Evolutionary conservation across 345 rosid genomes (phyloP).

Genomic region (Pugionium dolabratum): DNA sequence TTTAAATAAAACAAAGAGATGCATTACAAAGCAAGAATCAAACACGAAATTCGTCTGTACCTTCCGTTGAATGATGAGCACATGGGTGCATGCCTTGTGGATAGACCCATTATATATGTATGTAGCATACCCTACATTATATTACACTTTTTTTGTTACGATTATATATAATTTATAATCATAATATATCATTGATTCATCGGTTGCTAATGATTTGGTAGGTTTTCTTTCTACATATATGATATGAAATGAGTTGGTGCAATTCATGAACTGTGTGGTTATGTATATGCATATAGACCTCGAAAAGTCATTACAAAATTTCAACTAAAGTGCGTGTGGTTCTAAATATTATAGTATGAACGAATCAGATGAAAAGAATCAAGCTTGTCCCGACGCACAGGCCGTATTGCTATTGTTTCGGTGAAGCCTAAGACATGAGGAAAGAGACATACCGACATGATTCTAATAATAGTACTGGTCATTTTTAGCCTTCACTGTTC

Average conservation of each 20-base stretch:
- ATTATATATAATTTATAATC: neutral
- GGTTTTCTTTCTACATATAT: conserved; percentile 11
- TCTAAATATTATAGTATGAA: no score
- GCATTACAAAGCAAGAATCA: conserved; percentile 29
- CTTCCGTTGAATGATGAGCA: conserved; percentile 32
- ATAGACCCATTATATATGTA: conserved; percentile 27
- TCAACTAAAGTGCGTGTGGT: neutral
- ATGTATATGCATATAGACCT: conserved; percentile 9
- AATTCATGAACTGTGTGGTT: conserved; percentile 35
- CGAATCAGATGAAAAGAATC: no score
- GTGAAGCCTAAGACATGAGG: no score
- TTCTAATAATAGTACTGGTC: no score
- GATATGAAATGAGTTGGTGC: conserved; percentile 21
- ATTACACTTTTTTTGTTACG: neutral
- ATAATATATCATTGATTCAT: conserved; percentile 16
- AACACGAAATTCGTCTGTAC: conserved; percentile 31
- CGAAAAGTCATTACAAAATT: neutral
- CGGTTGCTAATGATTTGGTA: conserved; percentile 27
- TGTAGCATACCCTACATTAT: neutral
- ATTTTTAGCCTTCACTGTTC: no score
- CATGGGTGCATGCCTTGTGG: conserved; percentile 26
- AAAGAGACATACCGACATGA: no score
- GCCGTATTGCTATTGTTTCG: no score
- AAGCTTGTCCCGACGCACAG: no score
- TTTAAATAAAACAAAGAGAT: neutral